Evolutionary conservation across 495 filamentous ascomycete species (phyloP), one percentile per base, ranked within the genome.

Genomic region (Trichocladium antarcticum): DNA sequence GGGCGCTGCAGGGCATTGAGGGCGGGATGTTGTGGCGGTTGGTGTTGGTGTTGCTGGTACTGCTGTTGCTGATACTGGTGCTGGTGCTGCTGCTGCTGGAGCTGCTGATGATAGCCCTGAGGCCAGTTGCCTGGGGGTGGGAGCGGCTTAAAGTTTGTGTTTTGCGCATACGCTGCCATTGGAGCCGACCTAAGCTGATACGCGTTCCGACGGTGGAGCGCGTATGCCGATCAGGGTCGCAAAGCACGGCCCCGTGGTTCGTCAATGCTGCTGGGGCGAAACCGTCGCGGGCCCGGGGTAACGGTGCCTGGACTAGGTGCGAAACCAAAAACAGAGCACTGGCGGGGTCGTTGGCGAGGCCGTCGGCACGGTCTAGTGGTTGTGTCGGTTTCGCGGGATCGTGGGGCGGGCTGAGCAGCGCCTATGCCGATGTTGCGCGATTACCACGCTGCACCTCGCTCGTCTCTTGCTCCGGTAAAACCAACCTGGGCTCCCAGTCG

Each of bases 121-220:
- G 55, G 35, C 45, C 51, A 49, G 50, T 57, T 59, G 43, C 59
- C 57, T 38, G 54, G 51, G 20, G 50, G 52, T 24, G 54, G 58
- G 31, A 59, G 50, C 19, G 48, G 47, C 37, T 54, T 50, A 46
- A 39, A 42, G 42, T 57, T 52, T 37, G 52, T 47, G 49, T 62
- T 61, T 20, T 64, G 61, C 11, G 56, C 56, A 63, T 71, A 60
- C 49, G 64, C 58, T 34, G 65, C 67, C 67, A 68, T 70, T 14
- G 51, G 52, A 46, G 31, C 36, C 45, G 59, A 57, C 56, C 36
- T 36, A 47, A 36, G 17, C 54, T 40, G 39, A 42, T 20, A 39
- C 14, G 14, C 17, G n/a, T 2, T 10, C 17, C 16, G 37, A 21
- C 37, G 7, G 4, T 10, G 37, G n/a, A 6, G 8, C 24, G 24